Evolutionary conservation across 225 moss, liverwort and hornwort species (phyloP), one percentile per base, ranked within the genome.

Genomic region (Pseudisothecium myosuroides): DNA sequence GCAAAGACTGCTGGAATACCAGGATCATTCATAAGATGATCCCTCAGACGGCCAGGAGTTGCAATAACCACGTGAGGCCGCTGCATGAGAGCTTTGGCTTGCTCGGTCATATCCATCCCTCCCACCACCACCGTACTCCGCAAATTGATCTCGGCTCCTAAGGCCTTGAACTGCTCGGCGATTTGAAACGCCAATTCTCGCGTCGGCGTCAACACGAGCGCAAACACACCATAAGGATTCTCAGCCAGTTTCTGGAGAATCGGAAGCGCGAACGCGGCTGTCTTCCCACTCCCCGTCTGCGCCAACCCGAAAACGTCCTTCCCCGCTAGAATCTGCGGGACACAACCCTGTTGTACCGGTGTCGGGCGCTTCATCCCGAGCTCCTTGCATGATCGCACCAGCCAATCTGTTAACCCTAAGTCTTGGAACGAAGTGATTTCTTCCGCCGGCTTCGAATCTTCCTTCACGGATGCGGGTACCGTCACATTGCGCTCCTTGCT

Each of bases 221-320:
- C 99, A 37, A 93, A 96, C 27, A 99, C 95, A 5, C 99, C 97
- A 54, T 94, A 99, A 8, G 95, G 95, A 91, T 97, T 95, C 87
- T 95, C 95, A 2, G 97, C 89, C 54, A 99, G 87, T 29, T 91
- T 91, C 87, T 99, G 96, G 61, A 99, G 85, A 83, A 99, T 97
- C 14, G 99, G 99, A 12, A 99, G 96, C 34, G 97, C 99, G 64
- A 99, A 99, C 8, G 99, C 99, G 43, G 99, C 99, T 14, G 99
- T 99, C 91, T 99, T 99, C 31, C 99, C 99, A 86, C 99, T 99
- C 34, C 99, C 99, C 2, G 99, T 99, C 87, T 99, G 96, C 66
- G 99, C 99, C 82, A 99, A 84, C 8, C 97, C 97, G 26, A 99
- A 90, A 67, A 97, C 96, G 43, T 97, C 97, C 90, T 95, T 97